phyloP scores from a whole-genome alignment of 331 rosid genomes.

The Malus hybrid region DNA sequence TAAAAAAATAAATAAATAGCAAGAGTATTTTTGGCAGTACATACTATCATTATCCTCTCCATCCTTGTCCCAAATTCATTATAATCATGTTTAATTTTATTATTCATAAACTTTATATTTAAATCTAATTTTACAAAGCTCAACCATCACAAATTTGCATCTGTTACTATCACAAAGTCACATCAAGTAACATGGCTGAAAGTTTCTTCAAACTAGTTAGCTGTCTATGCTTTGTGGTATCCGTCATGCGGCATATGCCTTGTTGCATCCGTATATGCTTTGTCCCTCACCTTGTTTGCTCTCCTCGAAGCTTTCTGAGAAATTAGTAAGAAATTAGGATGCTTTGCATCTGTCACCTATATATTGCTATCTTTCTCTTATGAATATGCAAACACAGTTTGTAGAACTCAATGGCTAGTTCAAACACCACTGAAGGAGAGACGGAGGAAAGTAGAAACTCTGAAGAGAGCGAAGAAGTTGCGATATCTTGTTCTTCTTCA shows the following conservation, averaged over 20 bases:
- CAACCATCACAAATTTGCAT: background rate
- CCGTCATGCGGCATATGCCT: background rate
- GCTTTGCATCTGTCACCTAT: background rate
- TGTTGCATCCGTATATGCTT: too few relatives aligned
- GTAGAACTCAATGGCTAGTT: background rate
- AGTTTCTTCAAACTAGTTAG: background rate
- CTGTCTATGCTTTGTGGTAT: background rate
- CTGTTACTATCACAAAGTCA: background rate
- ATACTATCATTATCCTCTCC: background rate
- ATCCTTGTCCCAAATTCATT: background rate
- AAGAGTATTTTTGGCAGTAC: background rate
- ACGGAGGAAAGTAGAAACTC: too few relatives aligned
- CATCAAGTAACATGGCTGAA: background rate
- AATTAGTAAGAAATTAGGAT: background rate
- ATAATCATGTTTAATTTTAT: background rate
- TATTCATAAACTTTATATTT: background rate
- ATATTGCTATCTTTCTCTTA: background rate
- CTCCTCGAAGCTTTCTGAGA: background rate
- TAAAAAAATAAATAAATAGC: too few relatives aligned
- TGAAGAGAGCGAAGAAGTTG: background rate
- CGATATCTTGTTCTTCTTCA: slow-evolving; percentile 10
- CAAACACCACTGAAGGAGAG: background rate
- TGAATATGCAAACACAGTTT: background rate
- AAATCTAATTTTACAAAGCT: background rate
- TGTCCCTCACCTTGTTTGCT: background rate